phyloP scores from a whole-genome alignment of 805 yeast species.

The Yarrowia sp. region DNA sequence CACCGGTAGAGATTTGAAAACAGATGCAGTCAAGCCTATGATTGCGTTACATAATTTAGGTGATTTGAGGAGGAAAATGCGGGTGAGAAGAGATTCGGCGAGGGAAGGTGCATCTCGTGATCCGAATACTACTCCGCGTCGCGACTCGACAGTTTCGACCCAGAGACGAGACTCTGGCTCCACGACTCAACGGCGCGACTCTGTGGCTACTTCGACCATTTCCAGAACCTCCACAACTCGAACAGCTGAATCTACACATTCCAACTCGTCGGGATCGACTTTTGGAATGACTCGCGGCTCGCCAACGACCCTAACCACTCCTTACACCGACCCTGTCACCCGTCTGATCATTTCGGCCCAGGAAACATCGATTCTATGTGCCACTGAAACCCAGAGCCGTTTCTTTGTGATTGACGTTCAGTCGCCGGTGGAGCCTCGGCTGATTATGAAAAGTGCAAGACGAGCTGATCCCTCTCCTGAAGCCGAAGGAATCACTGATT shows the following conservation, averaged over 20 bases:
- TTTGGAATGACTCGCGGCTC: constrained; percentile 33
- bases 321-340: constrained; percentile 82
- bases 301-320: constrained; percentile 71
- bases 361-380: constrained; percentile 67
- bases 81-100: background rate
- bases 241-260: background rate
- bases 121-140: background rate
- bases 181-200: background rate
- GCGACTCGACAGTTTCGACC: background rate
- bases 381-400: constrained; percentile 73
- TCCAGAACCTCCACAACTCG: background rate
- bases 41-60: constrained; percentile 53
- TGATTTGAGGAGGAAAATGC: background rate
- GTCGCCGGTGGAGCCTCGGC: constrained; percentile 59
- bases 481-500: constrained; percentile 84
- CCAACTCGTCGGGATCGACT: constrained; percentile 29
- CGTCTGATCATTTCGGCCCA: constrained; percentile 68
- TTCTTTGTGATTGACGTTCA: constrained; percentile 69
- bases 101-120: background rate
- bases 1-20: constrained; percentile 72
- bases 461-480: constrained; percentile 51
- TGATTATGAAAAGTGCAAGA: constrained; percentile 65
- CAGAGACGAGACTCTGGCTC: background rate
- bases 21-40: constrained; percentile 53
- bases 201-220: background rate